Base-by-base conservation (phyloP, 768 basidiomycete genomes). In the Dioszegia hungarica region DNA sequence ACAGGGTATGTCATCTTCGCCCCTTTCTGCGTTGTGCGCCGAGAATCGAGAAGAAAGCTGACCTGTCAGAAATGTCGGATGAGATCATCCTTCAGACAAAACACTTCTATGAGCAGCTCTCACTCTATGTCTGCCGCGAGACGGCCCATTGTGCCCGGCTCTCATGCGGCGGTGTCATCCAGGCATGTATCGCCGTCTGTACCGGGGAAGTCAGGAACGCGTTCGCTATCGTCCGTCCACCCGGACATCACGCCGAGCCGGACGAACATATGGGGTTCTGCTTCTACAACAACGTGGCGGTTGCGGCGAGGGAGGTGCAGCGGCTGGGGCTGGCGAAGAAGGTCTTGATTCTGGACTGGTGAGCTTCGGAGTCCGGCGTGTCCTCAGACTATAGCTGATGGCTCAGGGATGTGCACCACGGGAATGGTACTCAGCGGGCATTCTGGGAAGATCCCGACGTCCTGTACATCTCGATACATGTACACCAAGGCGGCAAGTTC, bases 201-300 rank as follows among this genome's bases (percentile, higher is more conserved):
- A 83, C 84, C 33, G 82, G 85, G 14, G 81, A 85, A 63, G 79
- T 97, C 36, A 82, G 86, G 67, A 97, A 93, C 75, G 81, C 88
- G 0, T 87, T 99, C 72, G 95, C 95, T 1, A 90, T 98, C 60
- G 93, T 98, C 33, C 84, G 95, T 51, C 95, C 95, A 12, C 95
- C 95, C 0, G 95, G 95, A 0, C 95, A 99, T 73, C 95, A 99
- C 70, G 93, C 95, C 5, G 95, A 99, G 73, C 95, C 95, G 4
- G 90, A 95, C 62, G 88, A 93, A 72, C 89, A 90, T 62, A 97
- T 98, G 93, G 95, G 95, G 1, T 99, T 99, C 75, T 98, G 95
- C 77, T 95, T 99, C 79, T 95, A 92, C 79, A 99, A 99, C 76
- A 99, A 99, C 71, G 92, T 94, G 31, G 87, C 95, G 0, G 88